Evolutionary conservation across 2,329 filamentous ascomycete genomes (phyloP), one percentile per base, ranked within the genome.

Genomic region (Paracoccidioides lutzii): DNA sequence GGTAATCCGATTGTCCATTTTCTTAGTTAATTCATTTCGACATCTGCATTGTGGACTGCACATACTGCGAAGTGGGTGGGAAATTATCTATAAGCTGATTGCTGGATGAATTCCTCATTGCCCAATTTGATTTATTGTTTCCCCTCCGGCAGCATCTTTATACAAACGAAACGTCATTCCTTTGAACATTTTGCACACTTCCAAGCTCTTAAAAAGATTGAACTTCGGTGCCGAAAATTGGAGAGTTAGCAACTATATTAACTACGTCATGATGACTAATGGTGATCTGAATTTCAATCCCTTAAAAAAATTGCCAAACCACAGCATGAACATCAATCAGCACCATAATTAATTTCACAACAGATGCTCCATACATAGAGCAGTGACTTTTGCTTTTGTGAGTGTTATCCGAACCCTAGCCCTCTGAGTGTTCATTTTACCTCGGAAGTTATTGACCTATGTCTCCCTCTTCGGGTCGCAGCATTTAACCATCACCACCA

Each of bases 1-100:
- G 87, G 76, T 90, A 78, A 62, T 33, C 41, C 35, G 42, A 49
- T 43, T 30, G 22, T 22, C 22, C 22, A 22, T 22, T 22, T 22
- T 22, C 22, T 22, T 22, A 22, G 22, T 22, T 22, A 22, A 22
- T 22, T 22, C 22, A 22, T 22, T 22, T 22, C 22, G 3, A 7
- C 3, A 38, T 12, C 37, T 38, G 3, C 37, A 12, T 3, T 9
- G 4, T 30, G 22, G 10, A 22, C 15, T 30, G 22, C 10, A 30
- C 6, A 45, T 15, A 6, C 32, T 1, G 5, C 32, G 40, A 42
- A 42, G 40, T n/a, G 1, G 40, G 40, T 14, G n/a, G 40, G n/a
- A 42, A 41, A 42, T 22, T 22, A 22, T 22, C 22, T 22, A 22
- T 22, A 22, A 22, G 22, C 22, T 22, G 22, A 22, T 1, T 22